Conservation (phyloP, 225 moss, liverwort and hornwort species). For the Takakia lepidozioides region DNA sequence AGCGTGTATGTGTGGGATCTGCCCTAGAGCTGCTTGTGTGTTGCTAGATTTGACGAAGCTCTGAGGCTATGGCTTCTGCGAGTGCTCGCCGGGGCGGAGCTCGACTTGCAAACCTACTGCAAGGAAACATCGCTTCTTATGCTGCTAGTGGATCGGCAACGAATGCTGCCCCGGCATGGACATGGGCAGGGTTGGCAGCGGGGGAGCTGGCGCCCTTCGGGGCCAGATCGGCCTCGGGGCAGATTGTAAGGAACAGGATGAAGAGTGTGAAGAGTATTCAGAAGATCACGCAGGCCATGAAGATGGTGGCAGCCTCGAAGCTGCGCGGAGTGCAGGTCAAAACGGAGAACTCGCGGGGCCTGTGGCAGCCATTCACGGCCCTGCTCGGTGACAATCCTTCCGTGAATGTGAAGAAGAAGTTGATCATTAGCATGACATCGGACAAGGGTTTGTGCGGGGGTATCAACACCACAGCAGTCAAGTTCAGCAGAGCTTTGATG, state of each 20-base stretch:
- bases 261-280: constrained; percentile 95
- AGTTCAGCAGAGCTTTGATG: constrained; percentile 71
- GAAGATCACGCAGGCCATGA: constrained; percentile 98
- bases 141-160: constrained; percentile 16
- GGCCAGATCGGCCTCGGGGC: constrained; percentile 37
- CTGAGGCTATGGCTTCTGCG: constrained; percentile 44
- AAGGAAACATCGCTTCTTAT: constrained; percentile 30
- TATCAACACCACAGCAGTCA: constrained; percentile 87
- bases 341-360: constrained; percentile 87
- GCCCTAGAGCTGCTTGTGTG: too few relatives aligned
- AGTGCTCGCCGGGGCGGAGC: constrained; percentile 49
- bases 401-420: constrained; percentile 44
- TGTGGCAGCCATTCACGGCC: constrained; percentile 92
- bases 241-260: constrained; percentile 88
- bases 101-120: constrained; percentile 39
- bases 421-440: constrained; percentile 69
- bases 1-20: too few relatives aligned
- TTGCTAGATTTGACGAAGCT: too few relatives aligned
- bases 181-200: constrained; percentile 15
- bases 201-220: constrained; percentile 41
- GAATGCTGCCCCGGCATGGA: constrained; percentile 13
- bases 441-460: constrained; percentile 98
- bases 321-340: constrained; percentile 75
- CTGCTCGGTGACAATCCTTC: constrained; percentile 75
- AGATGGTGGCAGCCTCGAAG: constrained; percentile 99